Evolutionary conservation across 192 early-diverging fungal genomes (phyloP), one percentile per base, ranked within the genome.

Genomic region (Tieghemiomyces parasiticus): DNA sequence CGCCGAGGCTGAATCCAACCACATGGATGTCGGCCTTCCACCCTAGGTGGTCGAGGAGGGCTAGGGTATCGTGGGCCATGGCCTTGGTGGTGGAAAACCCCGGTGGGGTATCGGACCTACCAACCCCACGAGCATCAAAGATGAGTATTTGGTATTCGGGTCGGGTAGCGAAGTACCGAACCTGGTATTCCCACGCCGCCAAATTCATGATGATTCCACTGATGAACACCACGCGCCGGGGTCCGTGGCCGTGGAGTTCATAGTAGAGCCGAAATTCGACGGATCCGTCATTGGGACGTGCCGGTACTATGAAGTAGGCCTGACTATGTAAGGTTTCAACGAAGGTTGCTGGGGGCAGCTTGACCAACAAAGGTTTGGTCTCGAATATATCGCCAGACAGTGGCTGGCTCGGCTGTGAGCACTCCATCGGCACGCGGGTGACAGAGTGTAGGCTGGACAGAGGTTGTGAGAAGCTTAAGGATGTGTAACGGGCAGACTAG

Each of bases 1-100:
- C 50, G 50, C 50, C 50, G 22, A 52, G n/a, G 28, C 50, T 52
- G 25, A 13, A 52, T 26, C 50, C 50, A 14, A 52, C 50, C 4
- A 28, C 50, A 9, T 52, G 50, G 14, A 52, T 9, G 25, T 44
- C 38, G 1, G 46, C 25, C 20, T 2, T 14, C 50, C 50, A 20
- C 2, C 14, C 22, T 26, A 52, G 50, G 14, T 20, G 14, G 29
- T 52, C 4, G 1, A 52, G 22, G 22, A 52, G 9, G 2, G 14
- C 19, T 20, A 52, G 25, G 13, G 29, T 2, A 29, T 52, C 50
- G 22, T 28, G 13, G 29, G 50, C 50, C 50, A 52, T 52, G 28
- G n/a, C 25, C 2, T 20, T 52, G 25, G 50, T 52, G 29, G 50
- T 52, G 50, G 6, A 44, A 6, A 44, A 44, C 38, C 38, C 38